phyloP scores from a whole-genome alignment of 1,284 basidiomycete species.

The Cutaneotrichosporon dermatis region DNA sequence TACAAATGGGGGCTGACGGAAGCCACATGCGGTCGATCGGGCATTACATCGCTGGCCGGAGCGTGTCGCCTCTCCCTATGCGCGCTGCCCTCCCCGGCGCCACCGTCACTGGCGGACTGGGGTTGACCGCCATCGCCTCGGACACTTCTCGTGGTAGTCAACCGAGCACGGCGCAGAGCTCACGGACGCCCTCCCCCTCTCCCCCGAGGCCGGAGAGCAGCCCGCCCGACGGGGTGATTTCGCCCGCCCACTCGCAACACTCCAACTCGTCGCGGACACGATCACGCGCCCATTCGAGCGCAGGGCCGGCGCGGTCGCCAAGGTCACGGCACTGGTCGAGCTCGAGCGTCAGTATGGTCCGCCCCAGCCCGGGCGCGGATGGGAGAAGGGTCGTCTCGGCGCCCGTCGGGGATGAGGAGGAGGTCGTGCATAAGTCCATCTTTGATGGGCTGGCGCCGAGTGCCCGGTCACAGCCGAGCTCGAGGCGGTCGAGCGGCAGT shows the following conservation, averaged over 20 bases:
- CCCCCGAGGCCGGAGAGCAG: background rate
- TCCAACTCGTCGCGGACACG: background rate
- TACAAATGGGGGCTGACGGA: background rate
- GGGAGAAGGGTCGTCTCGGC: background rate
- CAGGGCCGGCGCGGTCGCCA: no score
- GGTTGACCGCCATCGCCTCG: background rate
- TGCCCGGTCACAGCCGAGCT: background rate
- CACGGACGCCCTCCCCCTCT: slow-evolving; percentile 3
- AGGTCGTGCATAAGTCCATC: slow-evolving; percentile 13
- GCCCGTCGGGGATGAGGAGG: background rate
- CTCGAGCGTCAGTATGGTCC: no score
- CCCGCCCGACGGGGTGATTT: slow-evolving; percentile 1
- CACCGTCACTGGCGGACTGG: background rate
- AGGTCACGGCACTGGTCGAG: no score
- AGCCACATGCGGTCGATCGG: slow-evolving; percentile 14
- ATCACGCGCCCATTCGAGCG: background rate
- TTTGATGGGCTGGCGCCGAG: slow-evolving; percentile 2
- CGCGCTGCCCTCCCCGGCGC: background rate
- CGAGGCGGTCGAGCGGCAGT: background rate
- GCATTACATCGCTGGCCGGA: slow-evolving; percentile 6
- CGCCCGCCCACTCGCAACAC: background rate
- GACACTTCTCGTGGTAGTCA: background rate
- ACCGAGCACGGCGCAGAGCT: background rate
- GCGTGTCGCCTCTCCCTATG: background rate
- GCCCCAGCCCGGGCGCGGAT: background rate